These are phyloP conservation scores for Platanthera zijinensis DNA, from an alignment of 106 monocot species.

Conservation along the genomic window DNA sequence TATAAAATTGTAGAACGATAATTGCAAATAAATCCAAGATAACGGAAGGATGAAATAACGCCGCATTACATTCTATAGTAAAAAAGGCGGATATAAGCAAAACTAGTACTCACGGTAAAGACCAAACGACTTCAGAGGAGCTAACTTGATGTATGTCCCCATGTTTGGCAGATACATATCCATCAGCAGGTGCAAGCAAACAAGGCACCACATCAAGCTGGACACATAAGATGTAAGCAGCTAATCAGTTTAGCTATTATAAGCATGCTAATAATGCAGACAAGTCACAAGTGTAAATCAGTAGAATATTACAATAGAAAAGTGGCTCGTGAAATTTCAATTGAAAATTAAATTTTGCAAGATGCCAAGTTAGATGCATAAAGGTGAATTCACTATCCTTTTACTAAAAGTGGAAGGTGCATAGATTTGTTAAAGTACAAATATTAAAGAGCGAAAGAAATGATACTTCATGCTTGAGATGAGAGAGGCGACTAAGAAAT, in stretches of 20 bases:
- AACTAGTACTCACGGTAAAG: conserved; percentile 72
- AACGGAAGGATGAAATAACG: neutral
- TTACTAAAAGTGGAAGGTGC: neutral
- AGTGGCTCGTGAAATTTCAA: neutral
- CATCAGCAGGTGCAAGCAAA: conserved; percentile 70
- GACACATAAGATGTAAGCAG: conserved; percentile 3
- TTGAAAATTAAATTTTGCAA: neutral
- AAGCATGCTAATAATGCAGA: neutral
- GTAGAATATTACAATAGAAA: neutral
- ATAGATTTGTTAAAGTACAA: neutral
- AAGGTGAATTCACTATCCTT: neutral
- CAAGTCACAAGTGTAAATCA: neutral
- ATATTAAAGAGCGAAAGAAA: neutral
- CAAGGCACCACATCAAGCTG: conserved; percentile 93
- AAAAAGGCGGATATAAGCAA: neutral
- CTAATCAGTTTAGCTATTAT: neutral
- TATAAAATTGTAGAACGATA: neutral
- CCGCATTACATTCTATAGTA: neutral
- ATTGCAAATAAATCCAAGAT: neutral
- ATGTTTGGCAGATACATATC: conserved; percentile 33
- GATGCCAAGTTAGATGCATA: neutral
- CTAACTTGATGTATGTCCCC: conserved; percentile 16
- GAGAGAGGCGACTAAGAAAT: neutral
- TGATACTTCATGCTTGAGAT: neutral
- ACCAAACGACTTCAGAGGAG: conserved; percentile 48